phyloP scores from a whole-genome alignment of 1,139 yeast genomes.

The Blastobotrys ciferrii region DNA sequence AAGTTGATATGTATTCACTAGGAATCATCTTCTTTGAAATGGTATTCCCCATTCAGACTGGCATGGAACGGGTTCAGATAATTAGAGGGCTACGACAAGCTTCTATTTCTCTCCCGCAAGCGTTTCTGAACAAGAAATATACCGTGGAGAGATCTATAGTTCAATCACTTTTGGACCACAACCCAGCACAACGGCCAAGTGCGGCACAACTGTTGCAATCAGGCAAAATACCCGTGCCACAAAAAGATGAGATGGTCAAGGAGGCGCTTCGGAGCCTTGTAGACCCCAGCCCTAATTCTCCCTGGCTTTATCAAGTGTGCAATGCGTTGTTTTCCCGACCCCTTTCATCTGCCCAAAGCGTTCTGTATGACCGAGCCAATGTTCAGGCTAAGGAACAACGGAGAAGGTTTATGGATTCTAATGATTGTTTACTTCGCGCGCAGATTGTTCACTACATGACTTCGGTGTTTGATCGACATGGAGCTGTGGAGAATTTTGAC shows the following conservation, averaged over 20 bases:
- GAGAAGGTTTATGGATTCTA: constrained; percentile 18
- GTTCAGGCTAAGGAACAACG: constrained; percentile 15
- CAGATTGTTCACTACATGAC: constrained; percentile 55
- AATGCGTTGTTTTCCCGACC: constrained; percentile 82
- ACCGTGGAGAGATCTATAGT: constrained; percentile 66
- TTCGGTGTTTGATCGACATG: constrained; percentile 69
- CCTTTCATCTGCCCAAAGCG: constrained; percentile 71
- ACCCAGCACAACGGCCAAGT: constrained; percentile 73
- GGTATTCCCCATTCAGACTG: constrained; percentile 79
- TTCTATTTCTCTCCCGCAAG: constrained; percentile 60
- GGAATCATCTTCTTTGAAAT: constrained; percentile 95
- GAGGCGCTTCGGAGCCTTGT: constrained; percentile 84
- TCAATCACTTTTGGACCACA: constrained; percentile 64
- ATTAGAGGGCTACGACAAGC: constrained; percentile 60
- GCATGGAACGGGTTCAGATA: constrained; percentile 85
- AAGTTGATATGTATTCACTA: constrained; percentile 92
- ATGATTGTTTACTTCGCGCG: constrained; percentile 34
- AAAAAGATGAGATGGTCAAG: constrained; percentile 83
- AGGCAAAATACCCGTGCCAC: constrained; percentile 82
- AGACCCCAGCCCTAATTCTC: constrained; percentile 71
- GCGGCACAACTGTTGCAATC: constrained; percentile 74
- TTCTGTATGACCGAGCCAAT: constrained; percentile 61
- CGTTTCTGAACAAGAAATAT: constrained; percentile 52
- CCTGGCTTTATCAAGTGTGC: constrained; percentile 92
- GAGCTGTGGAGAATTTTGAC: constrained; percentile 70